phyloP scores from a whole-genome alignment of 129 eudicot genomes.

The Daucus carota region DH1_v3.0 NC_030381.2:30214001-30214500 shows the following conservation, averaged over 20 bases:
- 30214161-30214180: neutral
- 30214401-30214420: conserved; percentile 20
- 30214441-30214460: conserved; percentile 20
- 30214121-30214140: neutral
- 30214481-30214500: conserved; percentile 14
- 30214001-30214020: neutral
- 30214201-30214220: neutral
- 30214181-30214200: neutral
- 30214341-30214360: neutral
- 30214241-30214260: neutral
- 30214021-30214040: neutral
- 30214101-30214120: neutral
- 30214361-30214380: neutral
- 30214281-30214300: neutral
- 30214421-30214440: conserved; percentile 17
- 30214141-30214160: neutral
- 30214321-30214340: neutral
- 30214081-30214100: neutral
- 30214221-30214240: neutral
- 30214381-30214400: conserved; percentile 10
- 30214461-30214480: conserved; percentile 8
- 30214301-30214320: neutral
- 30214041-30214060: neutral
- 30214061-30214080: neutral
- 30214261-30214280: neutral